Conservation (phyloP, 129 eudicot species). For the Saposhnikovia divaricata region DNA sequence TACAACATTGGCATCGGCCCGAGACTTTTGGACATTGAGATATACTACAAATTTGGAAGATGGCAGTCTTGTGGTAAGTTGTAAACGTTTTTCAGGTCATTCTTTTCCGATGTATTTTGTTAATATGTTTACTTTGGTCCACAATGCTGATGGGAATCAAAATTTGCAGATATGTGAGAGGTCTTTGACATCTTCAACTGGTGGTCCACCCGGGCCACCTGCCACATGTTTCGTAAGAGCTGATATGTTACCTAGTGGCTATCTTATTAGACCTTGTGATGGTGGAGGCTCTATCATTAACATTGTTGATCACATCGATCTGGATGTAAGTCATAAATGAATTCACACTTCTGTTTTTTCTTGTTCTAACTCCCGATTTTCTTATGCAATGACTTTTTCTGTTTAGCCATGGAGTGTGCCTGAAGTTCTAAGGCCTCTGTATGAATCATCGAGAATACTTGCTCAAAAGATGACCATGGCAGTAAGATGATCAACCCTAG, state of each 20-base stretch:
- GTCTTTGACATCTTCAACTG: conserved; percentile 65
- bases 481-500: conserved; percentile 28
- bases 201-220: conserved; percentile 64
- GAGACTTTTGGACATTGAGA: conserved; percentile 88
- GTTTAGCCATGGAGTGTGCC: conserved; percentile 77
- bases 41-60: conserved; percentile 76
- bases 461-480: conserved; percentile 90
- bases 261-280: conserved; percentile 79
- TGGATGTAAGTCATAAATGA: conserved; percentile 47
- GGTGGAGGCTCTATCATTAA: conserved; percentile 86
- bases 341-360: background rate
- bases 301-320: conserved; percentile 75
- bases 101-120: background rate
- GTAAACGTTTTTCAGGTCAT: background rate
- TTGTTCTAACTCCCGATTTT: background rate
- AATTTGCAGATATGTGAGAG: conserved; percentile 68
- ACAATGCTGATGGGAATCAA: background rate
- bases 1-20: conserved; percentile 79
- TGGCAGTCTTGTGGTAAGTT: conserved; percentile 84
- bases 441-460: conserved; percentile 77
- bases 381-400: conserved; percentile 1
- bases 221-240: conserved; percentile 63
- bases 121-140: background rate
- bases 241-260: conserved; percentile 83
- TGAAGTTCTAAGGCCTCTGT: conserved; percentile 81